A percentile compares a stretch with the other conserved stretches of the same genome.
Conservation (phyloP, 2,329 filamentous ascomycete genomes). For the Hypoxylon sp. region DNA sequence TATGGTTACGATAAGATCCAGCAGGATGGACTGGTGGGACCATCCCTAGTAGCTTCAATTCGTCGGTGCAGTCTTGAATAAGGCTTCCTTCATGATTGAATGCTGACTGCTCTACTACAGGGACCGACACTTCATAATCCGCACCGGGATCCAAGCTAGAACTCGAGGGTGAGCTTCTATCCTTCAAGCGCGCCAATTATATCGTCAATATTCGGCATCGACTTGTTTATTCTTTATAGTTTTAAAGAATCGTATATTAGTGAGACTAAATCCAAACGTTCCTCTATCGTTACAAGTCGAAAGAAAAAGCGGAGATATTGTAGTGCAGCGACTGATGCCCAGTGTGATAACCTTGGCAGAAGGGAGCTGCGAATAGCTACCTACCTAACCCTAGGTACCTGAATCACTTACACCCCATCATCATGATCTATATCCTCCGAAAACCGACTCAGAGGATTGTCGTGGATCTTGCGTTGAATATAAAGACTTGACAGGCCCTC, state of each 20-base stretch:
- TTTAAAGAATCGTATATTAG: too few relatives aligned
- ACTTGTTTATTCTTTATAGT: too few relatives aligned
- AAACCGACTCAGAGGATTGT: not conserved
- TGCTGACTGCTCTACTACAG: not conserved
- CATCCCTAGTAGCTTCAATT: conserved; percentile 4
- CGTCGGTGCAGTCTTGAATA: not conserved
- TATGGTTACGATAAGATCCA: conserved; percentile 10
- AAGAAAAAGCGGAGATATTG: too few relatives aligned
- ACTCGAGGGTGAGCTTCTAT: not conserved
- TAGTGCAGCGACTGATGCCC: not conserved
- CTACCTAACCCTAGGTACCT: too few relatives aligned
- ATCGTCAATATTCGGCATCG: too few relatives aligned
- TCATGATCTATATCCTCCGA: not conserved
- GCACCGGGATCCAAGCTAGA: not conserved
- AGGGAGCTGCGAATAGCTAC: not conserved
- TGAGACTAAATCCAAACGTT: too few relatives aligned
- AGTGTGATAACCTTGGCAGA: not conserved
- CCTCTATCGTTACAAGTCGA: too few relatives aligned
- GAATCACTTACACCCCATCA: not conserved
- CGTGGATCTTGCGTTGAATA: not conserved
- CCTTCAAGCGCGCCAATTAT: too few relatives aligned
- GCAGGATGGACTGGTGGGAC: conserved; percentile 8
- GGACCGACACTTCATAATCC: not conserved
- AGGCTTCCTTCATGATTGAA: not conserved
- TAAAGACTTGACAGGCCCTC: not conserved